Evolutionary conservation across 768 basidiomycete genomes (phyloP).

Genomic region (Naematelia encephala): DNA sequence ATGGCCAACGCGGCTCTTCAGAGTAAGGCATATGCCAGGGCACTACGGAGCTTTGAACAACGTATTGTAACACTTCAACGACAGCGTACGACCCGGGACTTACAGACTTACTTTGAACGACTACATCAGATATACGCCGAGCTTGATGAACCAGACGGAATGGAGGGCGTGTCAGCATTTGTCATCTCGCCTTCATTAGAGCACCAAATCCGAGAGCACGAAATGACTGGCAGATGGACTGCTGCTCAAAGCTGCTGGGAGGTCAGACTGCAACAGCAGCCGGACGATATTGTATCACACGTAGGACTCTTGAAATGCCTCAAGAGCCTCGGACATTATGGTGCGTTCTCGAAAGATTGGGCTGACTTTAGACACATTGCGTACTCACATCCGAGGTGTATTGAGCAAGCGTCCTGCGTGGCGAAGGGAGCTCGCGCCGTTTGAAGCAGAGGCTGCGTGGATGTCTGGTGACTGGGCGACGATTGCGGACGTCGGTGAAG

Average conservation of each 20-base stretch:
- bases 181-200: slow-evolving; percentile 86
- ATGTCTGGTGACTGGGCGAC: slow-evolving; percentile 92
- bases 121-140: slow-evolving; percentile 95
- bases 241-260: slow-evolving; percentile 99
- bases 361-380: slow-evolving; percentile 65
- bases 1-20: slow-evolving; percentile 91
- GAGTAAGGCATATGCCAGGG: slow-evolving; percentile 89
- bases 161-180: slow-evolving; percentile 91
- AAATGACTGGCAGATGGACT: slow-evolving; percentile 95
- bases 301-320: slow-evolving; percentile 85
- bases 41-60: slow-evolving; percentile 91
- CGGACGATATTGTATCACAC: slow-evolving; percentile 84
- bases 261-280: slow-evolving; percentile 81
- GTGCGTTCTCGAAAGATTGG: slow-evolving; percentile 55
- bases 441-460: slow-evolving; percentile 91
- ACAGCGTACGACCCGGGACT: slow-evolving; percentile 53
- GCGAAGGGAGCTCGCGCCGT: slow-evolving; percentile 70
- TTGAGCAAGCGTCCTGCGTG: slow-evolving; percentile 78
- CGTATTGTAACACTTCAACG: slow-evolving; percentile 61
- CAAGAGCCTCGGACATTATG: slow-evolving; percentile 93
- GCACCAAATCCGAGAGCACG: slow-evolving; percentile 95
- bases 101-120: slow-evolving; percentile 75
- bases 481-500: slow-evolving; percentile 61
- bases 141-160: slow-evolving; percentile 96
- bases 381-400: slow-evolving; percentile 90